Evolutionary conservation across 495 filamentous ascomycete species (phyloP).

Genomic region (Penicillium salamii): DNA sequence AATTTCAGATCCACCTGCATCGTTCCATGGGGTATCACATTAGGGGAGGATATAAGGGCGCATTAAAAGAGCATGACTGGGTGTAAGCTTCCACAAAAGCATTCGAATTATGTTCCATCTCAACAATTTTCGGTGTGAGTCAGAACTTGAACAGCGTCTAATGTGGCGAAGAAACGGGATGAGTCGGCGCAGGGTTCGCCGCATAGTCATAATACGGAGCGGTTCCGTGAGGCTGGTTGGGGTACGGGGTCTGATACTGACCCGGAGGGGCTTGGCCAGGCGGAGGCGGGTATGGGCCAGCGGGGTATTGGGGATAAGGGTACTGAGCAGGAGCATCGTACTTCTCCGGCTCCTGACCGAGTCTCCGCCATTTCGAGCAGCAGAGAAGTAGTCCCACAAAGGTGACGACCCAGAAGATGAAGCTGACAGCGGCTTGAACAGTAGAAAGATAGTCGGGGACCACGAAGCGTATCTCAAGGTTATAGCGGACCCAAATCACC

Average conservation of each 20-base stretch:
- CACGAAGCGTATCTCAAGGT: not conserved
- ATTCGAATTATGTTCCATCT: not conserved
- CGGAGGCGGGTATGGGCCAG: not conserved
- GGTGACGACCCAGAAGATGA: slow-evolving; percentile 20
- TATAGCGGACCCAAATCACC: slow-evolving; percentile 19
- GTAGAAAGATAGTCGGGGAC: slow-evolving; percentile 10
- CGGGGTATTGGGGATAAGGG: slow-evolving; percentile 3
- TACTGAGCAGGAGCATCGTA: slow-evolving; percentile 6
- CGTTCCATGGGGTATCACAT: slow-evolving; percentile 4
- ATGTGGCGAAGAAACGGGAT: not conserved
- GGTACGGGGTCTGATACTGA: not conserved
- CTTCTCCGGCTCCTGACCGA: slow-evolving; percentile 7
- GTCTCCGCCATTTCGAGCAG: slow-evolving; percentile 18
- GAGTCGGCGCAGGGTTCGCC: not conserved
- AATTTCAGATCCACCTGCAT: not conserved
- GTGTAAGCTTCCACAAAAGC: not conserved
- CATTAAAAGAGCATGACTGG: not conserved
- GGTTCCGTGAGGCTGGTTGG: not conserved
- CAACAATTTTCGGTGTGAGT: not conserved
- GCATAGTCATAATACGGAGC: not conserved
- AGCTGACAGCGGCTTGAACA: slow-evolving; percentile 8
- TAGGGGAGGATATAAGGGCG: not conserved
- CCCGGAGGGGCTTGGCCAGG: slow-evolving; percentile 1
- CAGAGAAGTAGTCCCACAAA: slow-evolving; percentile 22
- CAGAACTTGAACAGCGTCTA: not conserved